Evolutionary conservation across 1,139 yeast genomes (phyloP), one percentile per base, ranked within the genome.

Genomic region (Nakaseomyces delphensis): DNA sequence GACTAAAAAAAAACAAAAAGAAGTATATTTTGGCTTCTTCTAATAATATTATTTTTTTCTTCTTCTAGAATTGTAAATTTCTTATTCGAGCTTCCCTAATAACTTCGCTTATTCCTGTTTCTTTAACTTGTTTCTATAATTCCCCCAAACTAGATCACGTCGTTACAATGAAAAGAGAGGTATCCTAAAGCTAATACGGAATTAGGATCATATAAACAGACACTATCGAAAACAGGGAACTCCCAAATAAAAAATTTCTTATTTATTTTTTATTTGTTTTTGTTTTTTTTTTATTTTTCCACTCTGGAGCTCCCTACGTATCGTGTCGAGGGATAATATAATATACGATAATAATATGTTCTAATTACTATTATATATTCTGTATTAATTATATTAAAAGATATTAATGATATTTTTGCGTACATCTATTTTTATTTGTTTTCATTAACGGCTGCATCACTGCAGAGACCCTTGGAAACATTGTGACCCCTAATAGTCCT

Each of bases 401-500:
- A 6, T 21, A 6, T 6, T 21, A 9, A 21, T 6, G 24, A 9
- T 9, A 21, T 21, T 21, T 21, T 21, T 21, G 9, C 9, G 6
- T 21, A 21, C 8, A 6, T 21, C 9, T 21, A 9, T 21, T 21
- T 21, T 21, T 21, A 21, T 21, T 9, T 21, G 6, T 21, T 21
- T 21, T 21, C 9, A 21, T n/a, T n/a, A n/a, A n/a, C n/a, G n/a
- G n/a, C n/a, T n/a, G n/a, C n/a, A n/a, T n/a, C n/a, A n/a, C n/a
- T n/a, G n/a, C n/a, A n/a, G n/a, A n/a, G n/a, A n/a, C n/a, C n/a
- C n/a, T n/a, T 23, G 10, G 10, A 7, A 23, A 23, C 7, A 10
- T 27, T 27, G 13, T n/a, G 8, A 27, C n/a, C 37, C 8, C 52
- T 61, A 91, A 60, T 79, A 93, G 65, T 91, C 98, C 43, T 86